Base-by-base conservation (phyloP, 305 asterid genomes). In the Fraxinus baroniana region DNA sequence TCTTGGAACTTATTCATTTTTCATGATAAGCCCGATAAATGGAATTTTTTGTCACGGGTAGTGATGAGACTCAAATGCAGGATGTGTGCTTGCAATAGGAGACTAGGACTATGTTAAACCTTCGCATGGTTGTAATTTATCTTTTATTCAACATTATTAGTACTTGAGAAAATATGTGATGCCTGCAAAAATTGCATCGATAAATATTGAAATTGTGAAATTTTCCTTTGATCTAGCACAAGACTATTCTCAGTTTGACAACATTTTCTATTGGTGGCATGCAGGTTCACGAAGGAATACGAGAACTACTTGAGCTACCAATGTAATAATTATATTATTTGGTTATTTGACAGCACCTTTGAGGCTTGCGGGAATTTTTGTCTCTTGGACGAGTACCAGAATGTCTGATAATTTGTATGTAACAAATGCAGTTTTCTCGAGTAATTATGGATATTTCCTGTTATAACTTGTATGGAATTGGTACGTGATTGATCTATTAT, bases 261-360 rank as follows among this genome's bases (percentile, higher is more conserved):
- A 66, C 80, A 8, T 2, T 60, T 79, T 39, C 15, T 66, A 24
- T 85, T 78, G 81, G 60, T 78, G 64, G 41, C 37, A 32, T 90
- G 85, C 95, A 95, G 98, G 95, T 91, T 68, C 86, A 87, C 74
- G 98, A 91, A 91, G 97, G 92, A 76, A 90, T 93, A 80, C 84
- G 97, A 75, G 97, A 95, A 86, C 52, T 94, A 74, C 90, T 95
- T 77, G 88, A 91, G 84, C 90, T 95, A 76, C 91, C 93, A 20
- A 83, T 82, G 79, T 80, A 62, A 37, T 41, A 41, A 4, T n/a
- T 72, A 8, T 17, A 80, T 74, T 24, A 3, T 6, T 57, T 9
- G 68, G 68, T 18, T 57, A 18, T 2, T 6, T 20, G 10, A 57
- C 10, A 57, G 68, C 68, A 57, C 30, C 26, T 10, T 24, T 2